Conservation (phyloP, 495 filamentous ascomycete species). For the Aspergillus wentii region DNA sequence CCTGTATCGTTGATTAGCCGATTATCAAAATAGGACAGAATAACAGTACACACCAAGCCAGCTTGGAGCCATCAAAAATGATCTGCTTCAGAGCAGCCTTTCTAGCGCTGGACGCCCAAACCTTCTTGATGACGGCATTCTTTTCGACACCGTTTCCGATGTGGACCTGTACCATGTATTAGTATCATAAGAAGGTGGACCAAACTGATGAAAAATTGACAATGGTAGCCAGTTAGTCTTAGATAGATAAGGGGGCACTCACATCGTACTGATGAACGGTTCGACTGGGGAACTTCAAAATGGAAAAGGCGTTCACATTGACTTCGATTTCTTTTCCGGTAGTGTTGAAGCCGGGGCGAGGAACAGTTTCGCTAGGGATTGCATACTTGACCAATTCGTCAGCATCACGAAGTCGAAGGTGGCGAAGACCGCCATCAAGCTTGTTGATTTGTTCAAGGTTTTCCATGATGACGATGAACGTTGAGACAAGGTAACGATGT, state of each 20-base stretch:
- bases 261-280: slow-evolving; percentile 84
- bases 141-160: slow-evolving; percentile 59
- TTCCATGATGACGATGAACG: slow-evolving; percentile 13
- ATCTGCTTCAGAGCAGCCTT: slow-evolving; percentile 50
- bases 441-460: slow-evolving; percentile 14
- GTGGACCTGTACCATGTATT: slow-evolving; percentile 43
- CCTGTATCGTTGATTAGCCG: slow-evolving; percentile 18
- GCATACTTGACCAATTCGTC: slow-evolving; percentile 23
- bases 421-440: slow-evolving; percentile 19
- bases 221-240: not conserved
- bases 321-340: slow-evolving; percentile 55
- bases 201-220: not conserved
- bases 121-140: slow-evolving; percentile 58
- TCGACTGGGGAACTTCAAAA: slow-evolving; percentile 46
- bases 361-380: slow-evolving; percentile 22
- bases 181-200: too few species aligned
- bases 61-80: slow-evolving; percentile 73
- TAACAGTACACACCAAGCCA: slow-evolving; percentile 63
- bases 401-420: slow-evolving; percentile 17
- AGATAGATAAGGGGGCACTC: slow-evolving; percentile 44
- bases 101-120: slow-evolving; percentile 63
- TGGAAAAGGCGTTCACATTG: slow-evolving; percentile 67
- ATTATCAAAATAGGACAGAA: not conserved
- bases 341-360: slow-evolving; percentile 50
- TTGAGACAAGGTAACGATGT: slow-evolving; percentile 3